Percentiles rank a stretch among this genome's conserved stretches.
Conservation (phyloP, 768 basidiomycete species). For the Kwoniella shandongensis region DNA sequence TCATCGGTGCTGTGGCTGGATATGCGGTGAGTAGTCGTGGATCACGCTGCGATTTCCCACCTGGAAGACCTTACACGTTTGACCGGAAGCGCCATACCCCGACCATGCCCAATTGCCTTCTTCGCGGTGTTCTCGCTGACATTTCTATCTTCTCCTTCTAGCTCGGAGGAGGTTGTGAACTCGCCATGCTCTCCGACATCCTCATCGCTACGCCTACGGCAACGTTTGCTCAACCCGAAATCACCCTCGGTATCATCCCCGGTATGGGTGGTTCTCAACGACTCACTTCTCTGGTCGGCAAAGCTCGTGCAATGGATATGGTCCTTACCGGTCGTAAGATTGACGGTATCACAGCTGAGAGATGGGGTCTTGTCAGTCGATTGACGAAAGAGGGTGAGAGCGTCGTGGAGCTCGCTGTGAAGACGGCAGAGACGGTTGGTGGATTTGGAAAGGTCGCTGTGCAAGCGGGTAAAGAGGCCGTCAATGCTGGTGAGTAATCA, state of each 20-base stretch:
- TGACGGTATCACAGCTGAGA: conserved; percentile 74
- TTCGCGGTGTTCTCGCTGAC: neutral
- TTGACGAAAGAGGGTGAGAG: conserved; percentile 73
- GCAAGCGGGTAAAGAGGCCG: conserved; percentile 85
- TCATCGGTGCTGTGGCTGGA: conserved; percentile 94
- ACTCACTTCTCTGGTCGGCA: conserved; percentile 78
- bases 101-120: neutral
- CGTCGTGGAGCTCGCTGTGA: conserved; percentile 83
- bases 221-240: conserved; percentile 93
- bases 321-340: conserved; percentile 82
- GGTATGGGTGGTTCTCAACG: conserved; percentile 94
- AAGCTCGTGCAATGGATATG: conserved; percentile 92
- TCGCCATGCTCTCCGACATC: conserved; percentile 86
- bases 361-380: conserved; percentile 82
- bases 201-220: conserved; percentile 87
- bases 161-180: conserved; percentile 96
- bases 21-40: conserved; percentile 63
- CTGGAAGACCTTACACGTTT: neutral
- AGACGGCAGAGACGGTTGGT: conserved; percentile 73
- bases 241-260: conserved; percentile 91
- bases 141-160: no score
- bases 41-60: no score
- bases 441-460: conserved; percentile 79
- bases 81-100: no score
- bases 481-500: conserved; percentile 74